Percentiles rank a stretch among this genome's conserved stretches.
Conservation (phyloP, 768 basidiomycete genomes). For the Austroboletus eburneus region DNA sequence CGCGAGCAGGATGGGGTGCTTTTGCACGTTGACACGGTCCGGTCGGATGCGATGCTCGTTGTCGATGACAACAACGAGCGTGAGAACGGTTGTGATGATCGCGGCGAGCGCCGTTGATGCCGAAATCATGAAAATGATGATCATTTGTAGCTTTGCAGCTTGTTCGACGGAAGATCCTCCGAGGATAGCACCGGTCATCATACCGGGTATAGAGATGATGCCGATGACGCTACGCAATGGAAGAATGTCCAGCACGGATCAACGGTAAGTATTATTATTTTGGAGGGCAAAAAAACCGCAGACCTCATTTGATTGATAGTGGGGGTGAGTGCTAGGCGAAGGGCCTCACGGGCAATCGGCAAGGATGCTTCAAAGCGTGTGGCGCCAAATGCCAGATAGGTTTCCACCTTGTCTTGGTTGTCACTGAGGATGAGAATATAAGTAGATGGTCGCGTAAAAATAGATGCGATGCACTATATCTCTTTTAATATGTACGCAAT, state of each 20-base stretch:
- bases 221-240: slow-evolving; percentile 55
- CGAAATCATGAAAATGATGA: slow-evolving; percentile 92
- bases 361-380: slow-evolving; percentile 78
- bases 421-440: slow-evolving; percentile 42
- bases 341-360: slow-evolving; percentile 72
- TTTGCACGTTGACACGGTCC: slow-evolving; percentile 51
- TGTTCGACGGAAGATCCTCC: slow-evolving; percentile 82
- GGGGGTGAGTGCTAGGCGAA: slow-evolving; percentile 73
- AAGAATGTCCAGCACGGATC: too few relatives aligned
- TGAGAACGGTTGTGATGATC: slow-evolving; percentile 57
- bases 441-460: background rate
- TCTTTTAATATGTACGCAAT: slow-evolving; percentile 69
- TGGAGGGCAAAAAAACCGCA: slow-evolving; percentile 1
- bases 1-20: slow-evolving; percentile 33
- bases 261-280: background rate
- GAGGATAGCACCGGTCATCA: slow-evolving; percentile 91
- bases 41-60: slow-evolving; percentile 59
- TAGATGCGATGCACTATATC: slow-evolving; percentile 44
- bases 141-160: slow-evolving; percentile 84
- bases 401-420: slow-evolving; percentile 82
- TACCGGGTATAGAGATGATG: slow-evolving; percentile 76
- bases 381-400: slow-evolving; percentile 82
- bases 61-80: slow-evolving; percentile 65
- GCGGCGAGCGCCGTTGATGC: slow-evolving; percentile 70
- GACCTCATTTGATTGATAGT: slow-evolving; percentile 86